Conservation (phyloP, 2,329 filamentous ascomycete species). For the Shiraia sp. region DNA sequence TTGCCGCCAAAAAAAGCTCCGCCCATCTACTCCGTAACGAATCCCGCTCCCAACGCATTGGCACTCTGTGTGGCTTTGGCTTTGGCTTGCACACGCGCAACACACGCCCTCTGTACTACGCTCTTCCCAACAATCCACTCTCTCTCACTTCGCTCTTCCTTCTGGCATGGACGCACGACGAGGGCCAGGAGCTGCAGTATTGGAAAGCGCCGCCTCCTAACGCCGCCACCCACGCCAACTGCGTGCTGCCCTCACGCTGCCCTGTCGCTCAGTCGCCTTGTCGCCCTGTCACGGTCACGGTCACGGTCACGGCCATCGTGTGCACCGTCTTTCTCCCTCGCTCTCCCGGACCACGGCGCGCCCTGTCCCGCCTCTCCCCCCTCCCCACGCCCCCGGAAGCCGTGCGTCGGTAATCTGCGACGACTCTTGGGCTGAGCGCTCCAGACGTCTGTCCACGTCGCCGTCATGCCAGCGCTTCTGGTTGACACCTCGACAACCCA, state of each 20-base stretch:
- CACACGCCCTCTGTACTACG: slow-evolving; percentile 4
- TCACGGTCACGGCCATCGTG: too few species aligned
- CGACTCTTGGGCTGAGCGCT: slow-evolving; percentile 20
- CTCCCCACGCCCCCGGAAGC: slow-evolving; percentile 6
- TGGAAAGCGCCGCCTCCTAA: slow-evolving; percentile 12
- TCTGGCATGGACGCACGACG: slow-evolving; percentile 16
- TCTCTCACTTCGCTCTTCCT: too few species aligned
- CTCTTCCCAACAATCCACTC: too few species aligned
- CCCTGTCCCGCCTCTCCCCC: slow-evolving; percentile 7
- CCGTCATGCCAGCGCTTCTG: slow-evolving; percentile 45
- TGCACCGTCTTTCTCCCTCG: too few species aligned
- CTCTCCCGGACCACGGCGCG: slow-evolving; percentile 1
- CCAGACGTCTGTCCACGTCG: slow-evolving; percentile 23
- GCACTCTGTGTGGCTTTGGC: not conserved
- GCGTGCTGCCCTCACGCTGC: not conserved
- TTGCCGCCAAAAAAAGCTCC: not conserved
- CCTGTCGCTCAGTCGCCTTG: too few species aligned
- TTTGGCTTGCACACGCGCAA: too few species aligned
- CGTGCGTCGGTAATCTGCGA: slow-evolving; percentile 15
- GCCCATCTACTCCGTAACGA: too few species aligned
- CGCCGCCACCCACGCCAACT: slow-evolving; percentile 15
- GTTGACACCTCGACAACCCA: slow-evolving; percentile 32
- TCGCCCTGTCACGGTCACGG: too few species aligned
- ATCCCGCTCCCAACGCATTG: slow-evolving; percentile 1
- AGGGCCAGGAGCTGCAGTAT: slow-evolving; percentile 7